Evolutionary conservation across 208 protist species (phyloP).

Genomic region (Endotrypanum monterogeii): DNA sequence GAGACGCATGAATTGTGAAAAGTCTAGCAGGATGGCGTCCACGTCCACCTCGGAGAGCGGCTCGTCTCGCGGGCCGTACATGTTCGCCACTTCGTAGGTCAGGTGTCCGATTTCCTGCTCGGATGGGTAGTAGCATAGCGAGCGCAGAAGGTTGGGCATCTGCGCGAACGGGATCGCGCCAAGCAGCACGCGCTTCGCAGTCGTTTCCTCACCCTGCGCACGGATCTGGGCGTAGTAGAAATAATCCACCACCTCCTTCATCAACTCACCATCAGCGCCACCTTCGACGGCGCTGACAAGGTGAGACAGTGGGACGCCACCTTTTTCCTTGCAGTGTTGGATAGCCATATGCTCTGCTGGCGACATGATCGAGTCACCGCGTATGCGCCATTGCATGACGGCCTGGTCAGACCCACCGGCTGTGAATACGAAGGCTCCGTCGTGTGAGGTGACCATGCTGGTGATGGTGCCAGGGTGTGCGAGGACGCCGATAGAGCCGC

Average conservation of each 20-base stretch:
- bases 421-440: conserved; percentile 91
- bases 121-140: conserved; percentile 95
- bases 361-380: conserved; percentile 52
- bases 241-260: conserved; percentile 95
- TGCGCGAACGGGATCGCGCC: conserved; percentile 90
- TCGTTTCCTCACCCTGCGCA: conserved; percentile 94
- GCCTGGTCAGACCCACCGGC: conserved; percentile 90
- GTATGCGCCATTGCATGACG: conserved; percentile 90
- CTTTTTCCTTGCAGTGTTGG: conserved; percentile 24
- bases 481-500: conserved; percentile 91
- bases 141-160: conserved; percentile 94
- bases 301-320: conserved; percentile 82
- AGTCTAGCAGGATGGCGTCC: conserved; percentile 84
- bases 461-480: conserved; percentile 90
- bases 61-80: conserved; percentile 63
- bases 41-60: conserved; percentile 72
- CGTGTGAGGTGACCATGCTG: conserved; percentile 67
- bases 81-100: conserved; percentile 91
- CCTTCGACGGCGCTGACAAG: conserved; percentile 92
- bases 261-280: conserved; percentile 84
- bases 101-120: conserved; percentile 94
- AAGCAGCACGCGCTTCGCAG: conserved; percentile 88
- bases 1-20: conserved; percentile 91
- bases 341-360: conserved; percentile 17
- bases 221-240: conserved; percentile 97